Percentiles rank a stretch among this genome's conserved stretches.
phyloP scores from a whole-genome alignment of 768 basidiomycete genomes.

The Omphalotus guepiniiformis region DNA sequence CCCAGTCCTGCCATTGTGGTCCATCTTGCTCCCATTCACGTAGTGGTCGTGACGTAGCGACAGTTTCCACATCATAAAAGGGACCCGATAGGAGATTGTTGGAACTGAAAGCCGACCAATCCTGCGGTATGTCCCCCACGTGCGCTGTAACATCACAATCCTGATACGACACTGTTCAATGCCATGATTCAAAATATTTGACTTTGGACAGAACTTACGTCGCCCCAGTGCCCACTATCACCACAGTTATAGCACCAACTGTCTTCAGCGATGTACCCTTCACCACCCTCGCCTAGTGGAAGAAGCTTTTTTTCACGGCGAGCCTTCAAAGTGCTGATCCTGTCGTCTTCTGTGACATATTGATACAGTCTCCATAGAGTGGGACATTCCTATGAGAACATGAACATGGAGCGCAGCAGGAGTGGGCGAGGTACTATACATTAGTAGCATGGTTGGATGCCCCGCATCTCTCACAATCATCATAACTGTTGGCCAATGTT shows the following conservation, averaged over 20 bases:
- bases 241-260: slow-evolving; percentile 86
- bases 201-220: slow-evolving; percentile 43
- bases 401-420: background rate
- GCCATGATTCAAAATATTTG: too few relatives aligned
- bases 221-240: slow-evolving; percentile 68
- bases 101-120: slow-evolving; percentile 64
- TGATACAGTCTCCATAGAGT: slow-evolving; percentile 79
- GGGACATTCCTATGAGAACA: slow-evolving; percentile 64
- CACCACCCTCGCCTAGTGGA: slow-evolving; percentile 64
- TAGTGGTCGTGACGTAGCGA: slow-evolving; percentile 27
- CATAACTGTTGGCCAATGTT: slow-evolving; percentile 19
- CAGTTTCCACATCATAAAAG: slow-evolving; percentile 47
- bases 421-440: slow-evolving; percentile 27
- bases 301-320: slow-evolving; percentile 49
- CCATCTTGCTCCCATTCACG: slow-evolving; percentile 41
- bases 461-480: slow-evolving; percentile 68
- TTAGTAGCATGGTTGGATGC: slow-evolving; percentile 59
- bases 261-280: slow-evolving; percentile 70
- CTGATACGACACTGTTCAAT: too few relatives aligned
- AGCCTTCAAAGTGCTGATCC: slow-evolving; percentile 33
- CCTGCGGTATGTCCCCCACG: slow-evolving; percentile 37
- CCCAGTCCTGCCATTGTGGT: slow-evolving; percentile 41
- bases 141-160: slow-evolving; percentile 52
- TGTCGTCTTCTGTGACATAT: slow-evolving; percentile 57
- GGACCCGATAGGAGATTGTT: slow-evolving; percentile 62